phyloP scores from a whole-genome alignment of 495 filamentous ascomycete species.

The Lasiosphaeriaceae sp. region DNA sequence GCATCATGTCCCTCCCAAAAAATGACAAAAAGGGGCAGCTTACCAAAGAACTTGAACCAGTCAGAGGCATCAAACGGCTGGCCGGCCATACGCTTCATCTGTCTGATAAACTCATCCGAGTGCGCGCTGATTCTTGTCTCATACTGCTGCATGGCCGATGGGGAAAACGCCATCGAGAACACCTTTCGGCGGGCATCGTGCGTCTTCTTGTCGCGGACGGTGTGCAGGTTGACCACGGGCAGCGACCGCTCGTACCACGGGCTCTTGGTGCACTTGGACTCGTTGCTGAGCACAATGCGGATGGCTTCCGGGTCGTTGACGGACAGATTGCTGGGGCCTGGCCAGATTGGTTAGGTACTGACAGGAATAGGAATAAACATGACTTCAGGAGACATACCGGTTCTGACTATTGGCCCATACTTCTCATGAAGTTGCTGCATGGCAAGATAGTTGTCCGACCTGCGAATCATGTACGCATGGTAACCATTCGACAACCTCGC shows the following conservation, averaged over 20 bases:
- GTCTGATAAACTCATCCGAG: neutral
- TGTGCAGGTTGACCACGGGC: neutral
- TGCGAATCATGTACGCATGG: conserved; percentile 4
- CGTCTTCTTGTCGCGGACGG: neutral
- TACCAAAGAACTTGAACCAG: conserved; percentile 1
- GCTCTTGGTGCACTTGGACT: neutral
- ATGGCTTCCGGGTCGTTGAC: conserved; percentile 3
- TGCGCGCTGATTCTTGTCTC: neutral
- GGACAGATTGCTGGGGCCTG: conserved; percentile 1
- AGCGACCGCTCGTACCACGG: conserved; percentile 2
- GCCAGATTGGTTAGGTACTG: too few relatives aligned
- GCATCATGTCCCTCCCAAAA: neutral
- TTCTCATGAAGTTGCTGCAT: neutral
- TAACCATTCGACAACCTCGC: conserved; percentile 2
- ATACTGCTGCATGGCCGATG: neutral
- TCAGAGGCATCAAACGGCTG: neutral
- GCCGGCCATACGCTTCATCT: neutral
- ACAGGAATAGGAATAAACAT: too few relatives aligned
- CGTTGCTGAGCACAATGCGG: neutral
- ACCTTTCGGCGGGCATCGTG: neutral
- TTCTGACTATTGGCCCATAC: too few relatives aligned
- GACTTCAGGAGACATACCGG: too few relatives aligned
- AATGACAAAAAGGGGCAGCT: neutral
- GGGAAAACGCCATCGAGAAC: neutral
- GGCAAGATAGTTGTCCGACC: conserved; percentile 3